Evolutionary conservation across 495 filamentous ascomycete genomes (phyloP).

Genomic region (Daldinia grandis): DNA sequence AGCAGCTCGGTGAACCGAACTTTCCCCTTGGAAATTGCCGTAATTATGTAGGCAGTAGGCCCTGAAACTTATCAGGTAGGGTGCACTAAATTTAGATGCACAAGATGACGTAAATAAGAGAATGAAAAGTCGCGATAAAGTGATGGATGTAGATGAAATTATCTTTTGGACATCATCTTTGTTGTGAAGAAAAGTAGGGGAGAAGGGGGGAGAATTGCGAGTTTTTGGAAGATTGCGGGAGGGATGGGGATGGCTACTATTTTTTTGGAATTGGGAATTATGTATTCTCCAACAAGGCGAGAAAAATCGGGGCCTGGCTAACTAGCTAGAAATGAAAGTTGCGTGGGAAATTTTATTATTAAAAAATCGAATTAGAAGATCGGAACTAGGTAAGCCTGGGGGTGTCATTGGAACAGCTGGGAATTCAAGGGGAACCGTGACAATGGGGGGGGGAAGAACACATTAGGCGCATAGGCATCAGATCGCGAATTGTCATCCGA

Average conservation of each 20-base stretch:
- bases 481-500: constrained; percentile 43
- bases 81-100: constrained; percentile 46
- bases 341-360: constrained; percentile 54
- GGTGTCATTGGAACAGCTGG: constrained; percentile 40
- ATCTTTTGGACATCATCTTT: constrained; percentile 59
- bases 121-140: constrained; percentile 42
- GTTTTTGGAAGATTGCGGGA: constrained; percentile 47
- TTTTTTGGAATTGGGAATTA: constrained; percentile 53
- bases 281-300: constrained; percentile 45
- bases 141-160: constrained; percentile 59
- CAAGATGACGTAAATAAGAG: constrained; percentile 44
- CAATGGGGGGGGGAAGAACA: constrained; percentile 5
- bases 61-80: constrained; percentile 34
- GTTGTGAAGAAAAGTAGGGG: constrained; percentile 54
- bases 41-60: constrained; percentile 24
- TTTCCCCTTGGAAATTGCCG: constrained; percentile 24
- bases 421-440: constrained; percentile 36
- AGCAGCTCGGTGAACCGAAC: constrained; percentile 13
- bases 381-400: constrained; percentile 44
- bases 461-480: constrained; percentile 41
- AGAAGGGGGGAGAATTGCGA: constrained; percentile 56
- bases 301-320: constrained; percentile 56
- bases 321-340: constrained; percentile 55
- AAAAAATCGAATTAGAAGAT: constrained; percentile 58
- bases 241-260: constrained; percentile 58